Base-by-base conservation (phyloP, 495 filamentous ascomycete species). In the Melanomma pulvis-pyrius region DNA sequence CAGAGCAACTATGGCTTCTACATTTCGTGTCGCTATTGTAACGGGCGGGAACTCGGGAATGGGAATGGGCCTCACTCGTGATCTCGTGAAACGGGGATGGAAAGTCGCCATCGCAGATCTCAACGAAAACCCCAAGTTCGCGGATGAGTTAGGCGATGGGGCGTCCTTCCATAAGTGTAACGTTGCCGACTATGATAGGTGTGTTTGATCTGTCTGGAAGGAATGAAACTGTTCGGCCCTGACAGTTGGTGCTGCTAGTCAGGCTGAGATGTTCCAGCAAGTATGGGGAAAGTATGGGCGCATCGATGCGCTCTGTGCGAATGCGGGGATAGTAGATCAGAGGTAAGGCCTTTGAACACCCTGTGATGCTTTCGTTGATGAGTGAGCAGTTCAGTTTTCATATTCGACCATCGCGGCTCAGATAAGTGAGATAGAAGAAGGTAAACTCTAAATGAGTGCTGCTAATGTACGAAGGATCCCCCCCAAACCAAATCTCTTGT, bases 281-380 rank as follows among this genome's bases (percentile, higher is more conserved):
- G 77, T 77, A 0, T 80, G 59, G 54, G 62, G 63, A n/a, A 72
- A 71, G 32, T 75, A 67, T 34, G 73, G 76, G 24, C 70, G 77
- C 4, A 68, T 80, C 25, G 77, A 80, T 70, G 78, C 76, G 5
- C 69, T 80, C 7, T 74, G 70, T 49, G 78, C 77, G 5, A 80
- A 79, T 68, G 79, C 78, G 25, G 79, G 79, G 24, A 80, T 79
- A 52, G 73, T 75, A 1, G 79, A 79, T 71, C 70, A 59, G 29
- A 73, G 68, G 58, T 62, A 25, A 15, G 12, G n/a, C 7, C 17
- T 2, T 28, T 15, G 13, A 12, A 21, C 36, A 22, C 11, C 17
- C 9, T 22, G 13, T 12, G n/a, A 1, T 15, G 15, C 29, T 11
- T 6, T 12, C 22, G 19, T 34, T 61, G 24, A 61, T 25, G 6